Evolutionary conservation across 1,284 basidiomycete species (phyloP).

Genomic region (Moesziomyces globuligerus): DNA sequence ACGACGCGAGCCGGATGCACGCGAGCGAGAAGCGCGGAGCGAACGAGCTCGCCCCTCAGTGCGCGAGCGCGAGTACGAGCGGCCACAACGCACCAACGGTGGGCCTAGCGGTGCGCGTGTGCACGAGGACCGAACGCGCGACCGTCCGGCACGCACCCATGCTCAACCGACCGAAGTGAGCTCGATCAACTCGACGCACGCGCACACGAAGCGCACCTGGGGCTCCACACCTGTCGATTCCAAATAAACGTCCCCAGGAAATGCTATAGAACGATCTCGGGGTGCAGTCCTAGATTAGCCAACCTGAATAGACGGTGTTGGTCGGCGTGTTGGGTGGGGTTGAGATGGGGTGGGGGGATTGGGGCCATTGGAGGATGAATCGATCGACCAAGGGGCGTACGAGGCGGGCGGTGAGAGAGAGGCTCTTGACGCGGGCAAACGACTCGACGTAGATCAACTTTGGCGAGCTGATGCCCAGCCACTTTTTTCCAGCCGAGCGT

Average conservation of each 20-base stretch:
- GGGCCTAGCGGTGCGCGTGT: too few species aligned
- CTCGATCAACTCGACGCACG: conserved; percentile 41
- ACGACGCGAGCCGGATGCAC: neutral
- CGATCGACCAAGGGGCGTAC: conserved; percentile 83
- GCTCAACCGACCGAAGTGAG: conserved; percentile 34
- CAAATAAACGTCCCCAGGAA: too few species aligned
- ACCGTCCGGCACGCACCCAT: too few species aligned
- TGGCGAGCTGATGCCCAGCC: conserved; percentile 79
- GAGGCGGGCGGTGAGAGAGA: conserved; percentile 87
- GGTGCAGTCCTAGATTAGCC: conserved; percentile 38
- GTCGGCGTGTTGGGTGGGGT: conserved; percentile 3
- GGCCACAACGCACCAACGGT: too few species aligned
- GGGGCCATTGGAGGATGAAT: conserved; percentile 71
- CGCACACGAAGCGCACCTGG: conserved; percentile 37
- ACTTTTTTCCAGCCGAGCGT: conserved; percentile 69
- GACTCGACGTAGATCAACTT: conserved; percentile 90
- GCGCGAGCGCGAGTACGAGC: too few species aligned
- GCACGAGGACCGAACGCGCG: too few species aligned
- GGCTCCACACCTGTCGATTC: conserved; percentile 11
- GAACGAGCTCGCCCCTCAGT: too few species aligned
- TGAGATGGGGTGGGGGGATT: conserved; percentile 9
- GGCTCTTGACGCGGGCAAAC: conserved; percentile 83
- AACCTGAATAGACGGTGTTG: conserved; percentile 40
- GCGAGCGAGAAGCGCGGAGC: too few species aligned
- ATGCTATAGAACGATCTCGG: too few species aligned